These are phyloP conservation scores for carrot (Daucus carota) DNA, from an alignment of 129 eudicot species.

Conservation along the genomic window DH1_v3.0 NC_030387.2:34594001-34594500, in stretches of 20 bases:
- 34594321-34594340: neutral
- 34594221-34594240: neutral
- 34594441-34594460: constrained; percentile 1
- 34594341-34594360: neutral
- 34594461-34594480: constrained; percentile 42
- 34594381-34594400: constrained; percentile 1
- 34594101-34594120: neutral
- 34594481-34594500: constrained; percentile 37
- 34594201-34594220: neutral
- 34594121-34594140: no score
- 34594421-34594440: constrained; percentile 9
- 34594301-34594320: neutral
- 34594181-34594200: neutral
- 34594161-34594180: neutral
- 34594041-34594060: constrained; percentile 57
- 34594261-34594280: neutral
- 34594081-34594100: constrained; percentile 12
- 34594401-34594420: neutral
- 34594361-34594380: neutral
- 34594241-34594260: neutral
- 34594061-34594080: constrained; percentile 12
- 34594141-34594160: no score
- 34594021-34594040: constrained; percentile 63
- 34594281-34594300: neutral
- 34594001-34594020: constrained; percentile 94